Conservation (phyloP, 805 yeast genomes). For the Wickerhamiella parazyma region DNA sequence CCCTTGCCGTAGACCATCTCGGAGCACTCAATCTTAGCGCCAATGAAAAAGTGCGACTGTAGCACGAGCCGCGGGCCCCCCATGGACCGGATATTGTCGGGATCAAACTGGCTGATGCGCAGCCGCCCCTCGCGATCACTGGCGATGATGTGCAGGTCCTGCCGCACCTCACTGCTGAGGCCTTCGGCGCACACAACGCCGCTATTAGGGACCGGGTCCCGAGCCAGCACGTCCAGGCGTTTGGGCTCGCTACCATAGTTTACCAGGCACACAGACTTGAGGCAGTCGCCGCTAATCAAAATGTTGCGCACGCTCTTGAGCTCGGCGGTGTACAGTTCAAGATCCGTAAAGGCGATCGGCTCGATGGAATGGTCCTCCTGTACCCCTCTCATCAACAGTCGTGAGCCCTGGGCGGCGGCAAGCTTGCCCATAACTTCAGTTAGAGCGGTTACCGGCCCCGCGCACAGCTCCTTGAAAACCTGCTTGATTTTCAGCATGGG, state of each 20-base stretch:
- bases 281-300: constrained; percentile 66
- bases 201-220: constrained; percentile 58
- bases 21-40: constrained; percentile 31
- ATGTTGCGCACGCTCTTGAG: constrained; percentile 74
- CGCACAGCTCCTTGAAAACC: constrained; percentile 55
- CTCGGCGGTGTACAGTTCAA: constrained; percentile 66
- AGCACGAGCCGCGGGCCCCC: constrained; percentile 67
- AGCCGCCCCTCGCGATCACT: constrained; percentile 57
- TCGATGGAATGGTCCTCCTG: constrained; percentile 76
- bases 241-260: constrained; percentile 96
- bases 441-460: constrained; percentile 71
- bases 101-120: constrained; percentile 74
- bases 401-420: constrained; percentile 77
- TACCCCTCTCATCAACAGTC: constrained; percentile 60
- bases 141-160: constrained; percentile 49
- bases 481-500: constrained; percentile 77
- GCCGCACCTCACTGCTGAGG: constrained; percentile 22
- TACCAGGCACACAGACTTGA: constrained; percentile 61
- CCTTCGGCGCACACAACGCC: constrained; percentile 58
- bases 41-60: constrained; percentile 56
- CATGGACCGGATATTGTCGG: constrained; percentile 73
- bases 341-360: constrained; percentile 87
- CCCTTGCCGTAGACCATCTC: constrained; percentile 20
- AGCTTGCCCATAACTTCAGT: constrained; percentile 75
- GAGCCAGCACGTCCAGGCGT: constrained; percentile 64